These are phyloP conservation scores for Trametes versicolor DNA, from an alignment of 1,284 basidiomycete species.

Conservation along the genomic window DNA sequence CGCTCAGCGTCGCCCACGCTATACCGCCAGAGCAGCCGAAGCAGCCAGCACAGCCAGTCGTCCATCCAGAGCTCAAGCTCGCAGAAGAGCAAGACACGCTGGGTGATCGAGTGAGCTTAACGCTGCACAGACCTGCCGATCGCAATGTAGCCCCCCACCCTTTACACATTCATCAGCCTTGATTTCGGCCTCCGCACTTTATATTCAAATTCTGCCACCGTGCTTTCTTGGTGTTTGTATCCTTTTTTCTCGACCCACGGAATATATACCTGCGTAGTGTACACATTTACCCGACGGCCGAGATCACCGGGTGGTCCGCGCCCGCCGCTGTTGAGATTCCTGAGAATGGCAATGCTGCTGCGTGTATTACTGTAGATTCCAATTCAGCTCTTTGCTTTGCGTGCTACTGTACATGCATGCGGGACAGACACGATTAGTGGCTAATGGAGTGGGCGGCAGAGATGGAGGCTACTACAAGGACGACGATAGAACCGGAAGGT, in stretches of 20 bases:
- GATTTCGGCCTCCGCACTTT: neutral
- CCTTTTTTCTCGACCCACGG: neutral
- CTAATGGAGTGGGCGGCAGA: neutral
- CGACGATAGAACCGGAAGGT: neutral
- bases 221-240: slow-evolving; percentile 17
- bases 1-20: slow-evolving; percentile 15
- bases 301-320: slow-evolving; percentile 33
- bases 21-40: slow-evolving; percentile 28
- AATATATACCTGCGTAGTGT: slow-evolving; percentile 18
- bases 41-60: slow-evolving; percentile 33
- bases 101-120: slow-evolving; percentile 63
- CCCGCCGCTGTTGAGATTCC: neutral
- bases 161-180: neutral
- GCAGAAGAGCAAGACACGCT: slow-evolving; percentile 51
- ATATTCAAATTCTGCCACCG: neutral
- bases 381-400: slow-evolving; percentile 27
- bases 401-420: slow-evolving; percentile 35
- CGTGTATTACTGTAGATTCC: slow-evolving; percentile 37
- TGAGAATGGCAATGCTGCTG: slow-evolving; percentile 9
- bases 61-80: slow-evolving; percentile 28
- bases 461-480: neutral
- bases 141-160: slow-evolving; percentile 8
- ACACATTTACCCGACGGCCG: slow-evolving; percentile 2
- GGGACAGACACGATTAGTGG: slow-evolving; percentile 18
- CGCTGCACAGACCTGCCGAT: neutral